Base-by-base conservation (phyloP, 2,329 filamentous ascomycete species). In the Dryadomyces quercus-mongolicae region DNA sequence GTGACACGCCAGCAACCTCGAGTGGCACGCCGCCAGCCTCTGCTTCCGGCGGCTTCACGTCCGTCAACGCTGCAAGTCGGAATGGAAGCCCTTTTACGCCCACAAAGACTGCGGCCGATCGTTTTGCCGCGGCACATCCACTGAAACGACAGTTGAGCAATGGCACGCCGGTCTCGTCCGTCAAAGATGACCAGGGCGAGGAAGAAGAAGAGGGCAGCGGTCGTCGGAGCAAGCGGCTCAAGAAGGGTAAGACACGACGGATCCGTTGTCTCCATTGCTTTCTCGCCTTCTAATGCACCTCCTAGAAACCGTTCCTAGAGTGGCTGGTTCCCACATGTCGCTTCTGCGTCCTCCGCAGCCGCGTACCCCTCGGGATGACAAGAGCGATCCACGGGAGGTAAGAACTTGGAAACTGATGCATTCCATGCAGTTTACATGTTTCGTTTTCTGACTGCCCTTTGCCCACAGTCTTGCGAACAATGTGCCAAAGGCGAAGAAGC, bases 301-400 rank as follows among this genome's bases (percentile, higher is more conserved):
- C 36, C 7, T n/a, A 75, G 79, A 82, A 68, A 73, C 75, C 46
- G 79, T 84, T 40, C 89, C 92, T 46, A 95, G 88, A 38, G 89
- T 98, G 61, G 90, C 90, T 60, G 93, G 93, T 54, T 97, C 92
- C 52, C 90, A 97, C 70, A 97, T 97, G 90, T 93, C 88, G 57
- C 81, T 92, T 63, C 90, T 95, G 65, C 87, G 92, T 53, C 88
- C 92, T 55, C 84, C 86, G 25, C 84, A 84, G 16, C 88, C 85
- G 18, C 79, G 81, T 58, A 74, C 83, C 56, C 75, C 77, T 20
- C 74, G 78, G 54, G 80, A 81, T 55, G 78, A 82, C 55, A 58
- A 67, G 22, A 61, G 66, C 10, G 61, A 65, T n/a, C 63, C 71
- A 8, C 72, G 71, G 52, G 76, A 80, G 66, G 66, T 71, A 62